Evolutionary conservation across 768 basidiomycete species (phyloP), one percentile per base, ranked within the genome.

Genomic region (Termitomyces sp.): DNA sequence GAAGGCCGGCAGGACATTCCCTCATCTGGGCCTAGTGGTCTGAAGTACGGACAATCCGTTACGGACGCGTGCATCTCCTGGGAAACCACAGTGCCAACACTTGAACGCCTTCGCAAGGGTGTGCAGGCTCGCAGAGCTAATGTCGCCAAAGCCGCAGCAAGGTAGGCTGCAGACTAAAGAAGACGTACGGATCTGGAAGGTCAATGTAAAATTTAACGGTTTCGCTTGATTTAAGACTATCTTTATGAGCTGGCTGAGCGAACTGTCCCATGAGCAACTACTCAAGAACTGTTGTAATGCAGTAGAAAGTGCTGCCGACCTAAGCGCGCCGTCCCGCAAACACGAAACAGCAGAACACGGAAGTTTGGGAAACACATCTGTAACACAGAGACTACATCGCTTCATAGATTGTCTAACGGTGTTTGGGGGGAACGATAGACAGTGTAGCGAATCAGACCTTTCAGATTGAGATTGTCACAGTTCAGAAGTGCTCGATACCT

Each of bases 31-130:
- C 85, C 86, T 1, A 71, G 78, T 7, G 86, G 81, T 11, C 73
- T 96, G 45, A 85, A 78, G 64, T 93, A 92, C 64, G 93, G 93
- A 26, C 85, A 88, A 66, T 89, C 87, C 8, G 89, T 95, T 6
- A 94, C 93, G 22, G 91, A 93, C 70, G 88, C 88, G 9, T 96
- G 91, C 70, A 78, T 98, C 47, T 87, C 88, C 42, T 98, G 94
- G 93, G 85, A 92, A 63, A 81, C 81, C 62, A 96, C 96, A 3
- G 76, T 94, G 5, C 84, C 85, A 2, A 77, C 83, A 1, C 77
- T 99, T 49, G 86, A 98, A 47, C 82, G 87, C 47, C 79, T 99
- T 19, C 82, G 96, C n/a, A 81, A 85, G 64, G 97, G 89, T 51
- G 93, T 98, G 5, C 84, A 80, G 51, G 88, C 85, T 34, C 84